Conservation (phyloP, 192 early-diverging fungal genomes). For the Coemansia nantahalensis region DNA sequence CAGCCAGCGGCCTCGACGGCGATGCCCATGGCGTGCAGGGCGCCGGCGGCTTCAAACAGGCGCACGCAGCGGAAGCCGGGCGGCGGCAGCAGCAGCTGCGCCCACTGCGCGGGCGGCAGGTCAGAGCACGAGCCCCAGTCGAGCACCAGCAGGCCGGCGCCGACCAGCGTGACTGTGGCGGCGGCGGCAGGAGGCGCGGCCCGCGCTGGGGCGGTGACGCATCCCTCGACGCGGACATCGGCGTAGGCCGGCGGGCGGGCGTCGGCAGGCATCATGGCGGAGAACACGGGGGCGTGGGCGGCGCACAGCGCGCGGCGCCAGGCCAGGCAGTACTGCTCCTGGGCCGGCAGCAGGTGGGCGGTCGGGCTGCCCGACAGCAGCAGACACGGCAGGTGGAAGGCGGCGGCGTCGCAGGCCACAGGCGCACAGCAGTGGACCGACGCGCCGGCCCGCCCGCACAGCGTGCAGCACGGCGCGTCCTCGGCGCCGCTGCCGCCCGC, state of each 20-base stretch:
- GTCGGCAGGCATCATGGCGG: conserved; percentile 38
- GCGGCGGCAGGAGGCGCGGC: neutral
- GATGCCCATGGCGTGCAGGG: conserved; percentile 5
- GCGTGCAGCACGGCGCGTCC: conserved; percentile 10
- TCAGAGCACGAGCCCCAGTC: conserved; percentile 3
- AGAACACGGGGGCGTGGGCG: conserved; percentile 30
- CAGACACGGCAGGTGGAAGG: conserved; percentile 46
- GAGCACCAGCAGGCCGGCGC: conserved; percentile 16
- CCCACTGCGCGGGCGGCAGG: too few relatives aligned
- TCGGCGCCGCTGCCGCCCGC: neutral
- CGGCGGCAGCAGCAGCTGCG: too few relatives aligned
- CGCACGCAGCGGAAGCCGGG: conserved; percentile 13
- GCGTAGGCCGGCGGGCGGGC: conserved; percentile 10
- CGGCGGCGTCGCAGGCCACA: conserved; percentile 25
- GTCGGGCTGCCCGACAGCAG: conserved; percentile 24
- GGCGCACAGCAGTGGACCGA: conserved; percentile 52
- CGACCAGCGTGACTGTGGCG: neutral
- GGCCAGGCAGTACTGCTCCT: conserved; percentile 29
- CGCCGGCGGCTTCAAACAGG: conserved; percentile 1
- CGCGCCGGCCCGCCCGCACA: conserved; percentile 29
- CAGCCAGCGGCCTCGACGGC: neutral
- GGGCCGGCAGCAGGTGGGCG: neutral
- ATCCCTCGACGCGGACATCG: conserved; percentile 11
- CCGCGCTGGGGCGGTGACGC: conserved; percentile 3
- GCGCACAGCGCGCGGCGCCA: conserved; percentile 48